A percentile compares a stretch with the other conserved stretches of the same genome.
Conservation (phyloP, 805 yeast species). For the Saccharomycopsis malanga region DNA sequence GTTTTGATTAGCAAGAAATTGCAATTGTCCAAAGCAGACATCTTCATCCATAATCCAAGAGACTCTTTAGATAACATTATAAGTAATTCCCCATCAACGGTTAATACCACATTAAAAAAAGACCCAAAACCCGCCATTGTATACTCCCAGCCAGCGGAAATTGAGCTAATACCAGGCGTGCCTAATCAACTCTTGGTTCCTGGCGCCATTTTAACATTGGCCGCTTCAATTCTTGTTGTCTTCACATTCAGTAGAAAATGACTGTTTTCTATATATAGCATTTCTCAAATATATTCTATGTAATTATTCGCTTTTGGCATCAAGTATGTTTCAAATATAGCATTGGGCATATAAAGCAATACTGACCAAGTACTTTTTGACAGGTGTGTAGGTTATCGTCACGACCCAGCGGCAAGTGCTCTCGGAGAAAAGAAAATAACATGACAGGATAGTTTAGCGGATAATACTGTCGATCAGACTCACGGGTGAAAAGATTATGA, state of each 20-base stretch:
- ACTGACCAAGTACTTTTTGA: no score
- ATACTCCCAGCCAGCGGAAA: constrained; percentile 1
- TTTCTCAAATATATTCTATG: no score
- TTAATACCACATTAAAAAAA: background rate
- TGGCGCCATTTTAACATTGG: constrained; percentile 52
- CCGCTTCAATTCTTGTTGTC: constrained; percentile 51
- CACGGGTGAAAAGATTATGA: no score
- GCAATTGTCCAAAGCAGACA: constrained; percentile 56
- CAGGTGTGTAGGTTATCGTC: no score
- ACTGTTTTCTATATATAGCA: no score
- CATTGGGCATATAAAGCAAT: no score
- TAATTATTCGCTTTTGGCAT: no score
- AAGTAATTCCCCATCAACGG: background rate
- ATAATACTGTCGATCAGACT: no score
- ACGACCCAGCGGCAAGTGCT: no score
- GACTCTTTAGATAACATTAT: constrained; percentile 30
- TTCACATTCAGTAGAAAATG: constrained; percentile 40
- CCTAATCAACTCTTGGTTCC: constrained; percentile 58
- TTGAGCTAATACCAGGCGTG: constrained; percentile 40
- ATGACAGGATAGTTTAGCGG: no score
- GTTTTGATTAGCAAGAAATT: constrained; percentile 45
- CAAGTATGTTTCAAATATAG: no score
- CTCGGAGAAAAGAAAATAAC: no score
- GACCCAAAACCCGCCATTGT: background rate
- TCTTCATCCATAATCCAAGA: constrained; percentile 64